Percentiles rank a stretch among this genome's conserved stretches.
Conservation (phyloP, 768 basidiomycete genomes). For the Termitomyces sp. region DNA sequence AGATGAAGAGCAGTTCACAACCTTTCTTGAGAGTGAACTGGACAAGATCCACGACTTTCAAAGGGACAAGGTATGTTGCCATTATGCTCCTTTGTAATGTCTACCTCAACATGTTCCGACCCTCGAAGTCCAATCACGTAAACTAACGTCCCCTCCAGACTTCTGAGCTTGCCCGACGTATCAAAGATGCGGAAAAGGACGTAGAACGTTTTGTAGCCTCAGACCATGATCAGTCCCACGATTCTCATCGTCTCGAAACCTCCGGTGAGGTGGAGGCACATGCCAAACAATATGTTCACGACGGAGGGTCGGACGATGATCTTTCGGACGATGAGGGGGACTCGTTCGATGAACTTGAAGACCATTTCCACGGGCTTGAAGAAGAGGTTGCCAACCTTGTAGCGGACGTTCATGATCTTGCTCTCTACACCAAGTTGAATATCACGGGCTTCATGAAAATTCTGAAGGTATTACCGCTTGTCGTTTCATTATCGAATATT, state of each 20-base stretch:
- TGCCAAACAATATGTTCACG: conserved; percentile 44
- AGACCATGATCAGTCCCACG: conserved; percentile 28
- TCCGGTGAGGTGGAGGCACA: conserved; percentile 54
- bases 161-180: conserved; percentile 76
- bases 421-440: conserved; percentile 92
- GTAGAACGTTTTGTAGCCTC: conserved; percentile 75
- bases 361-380: conserved; percentile 82
- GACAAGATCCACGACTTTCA: conserved; percentile 96
- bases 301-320: conserved; percentile 73
- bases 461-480: conserved; percentile 58
- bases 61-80: conserved; percentile 64
- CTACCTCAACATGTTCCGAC: background rate
- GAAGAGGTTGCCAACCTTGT: conserved; percentile 95
- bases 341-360: conserved; percentile 76
- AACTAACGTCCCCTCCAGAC: conserved; percentile 43
- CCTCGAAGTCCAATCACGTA: background rate
- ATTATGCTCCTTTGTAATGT: background rate
- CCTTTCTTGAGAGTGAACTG: conserved; percentile 77
- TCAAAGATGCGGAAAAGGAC: conserved; percentile 77
- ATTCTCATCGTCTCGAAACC: conserved; percentile 14
- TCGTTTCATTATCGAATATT: background rate
- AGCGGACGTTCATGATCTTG: conserved; percentile 88
- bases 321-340: conserved; percentile 44
- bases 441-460: conserved; percentile 99
- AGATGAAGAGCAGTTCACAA: conserved; percentile 83